Evolutionary conservation across 805 yeast species (phyloP).

Genomic region (Saturnispora quitensis): DNA sequence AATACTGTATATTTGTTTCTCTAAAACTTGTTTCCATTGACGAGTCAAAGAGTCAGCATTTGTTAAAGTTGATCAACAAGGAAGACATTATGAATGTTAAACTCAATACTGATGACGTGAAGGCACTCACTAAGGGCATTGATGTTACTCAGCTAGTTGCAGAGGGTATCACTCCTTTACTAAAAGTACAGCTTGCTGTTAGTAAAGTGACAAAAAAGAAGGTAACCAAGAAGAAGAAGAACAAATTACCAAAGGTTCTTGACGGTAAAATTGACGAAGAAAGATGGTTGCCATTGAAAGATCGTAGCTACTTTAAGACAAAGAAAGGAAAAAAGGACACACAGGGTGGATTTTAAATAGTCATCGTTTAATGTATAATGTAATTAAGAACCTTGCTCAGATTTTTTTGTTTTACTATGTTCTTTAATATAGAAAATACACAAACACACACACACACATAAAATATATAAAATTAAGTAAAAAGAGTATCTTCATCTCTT

Average conservation of each 20-base stretch:
- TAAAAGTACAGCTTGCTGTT: conserved; percentile 9
- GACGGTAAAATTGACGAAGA: conserved; percentile 46
- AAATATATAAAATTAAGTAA: conserved; percentile 41
- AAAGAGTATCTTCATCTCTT: conserved; percentile 95
- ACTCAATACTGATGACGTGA: conserved; percentile 16
- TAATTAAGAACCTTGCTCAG: not conserved
- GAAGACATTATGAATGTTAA: conserved; percentile 14
- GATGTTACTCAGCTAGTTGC: conserved; percentile 25
- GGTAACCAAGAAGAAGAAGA: conserved; percentile 15
- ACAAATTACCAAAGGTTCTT: conserved; percentile 22
- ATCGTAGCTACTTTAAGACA: conserved; percentile 75
- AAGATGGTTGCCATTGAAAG: conserved; percentile 87
- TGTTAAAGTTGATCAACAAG: conserved; percentile 20
- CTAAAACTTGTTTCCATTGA: conserved; percentile 32
- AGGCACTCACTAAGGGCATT: conserved; percentile 22
- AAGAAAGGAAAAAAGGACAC: conserved; percentile 60
- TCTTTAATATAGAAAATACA: not conserved
- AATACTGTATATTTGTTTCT: conserved; percentile 27
- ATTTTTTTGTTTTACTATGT: not conserved
- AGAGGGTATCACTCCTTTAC: conserved; percentile 22
- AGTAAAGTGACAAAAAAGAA: conserved; percentile 6
- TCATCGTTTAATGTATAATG: not conserved
- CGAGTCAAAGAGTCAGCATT: conserved; percentile 22
- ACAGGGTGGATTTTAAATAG: conserved; percentile 43
- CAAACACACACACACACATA: not conserved